Conservation (phyloP, 352 stramenopile genomes). For the Phytophthora rubi region DNA sequence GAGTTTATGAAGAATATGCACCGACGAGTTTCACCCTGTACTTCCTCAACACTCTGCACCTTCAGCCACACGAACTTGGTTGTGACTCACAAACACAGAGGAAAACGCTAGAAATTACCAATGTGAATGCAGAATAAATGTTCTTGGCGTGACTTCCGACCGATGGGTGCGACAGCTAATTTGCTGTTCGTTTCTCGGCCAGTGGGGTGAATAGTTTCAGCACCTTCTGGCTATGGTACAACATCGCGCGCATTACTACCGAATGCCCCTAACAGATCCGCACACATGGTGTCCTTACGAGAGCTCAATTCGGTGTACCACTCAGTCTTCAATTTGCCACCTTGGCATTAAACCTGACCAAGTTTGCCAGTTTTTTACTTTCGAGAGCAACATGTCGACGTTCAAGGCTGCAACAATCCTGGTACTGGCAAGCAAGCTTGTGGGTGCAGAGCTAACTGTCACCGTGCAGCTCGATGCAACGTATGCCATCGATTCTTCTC, state of each 20-base stretch:
- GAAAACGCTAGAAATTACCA: too few relatives aligned
- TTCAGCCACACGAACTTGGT: too few relatives aligned
- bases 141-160: too few relatives aligned
- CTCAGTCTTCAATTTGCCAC: background rate
- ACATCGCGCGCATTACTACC: background rate
- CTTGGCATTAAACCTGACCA: background rate
- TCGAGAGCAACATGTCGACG: background rate
- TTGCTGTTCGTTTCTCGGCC: too few relatives aligned
- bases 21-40: too few relatives aligned
- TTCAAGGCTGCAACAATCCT: background rate
- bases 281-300: background rate
- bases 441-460: slow-evolving; percentile 5
- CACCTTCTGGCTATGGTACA: background rate
- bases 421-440: slow-evolving; percentile 1
- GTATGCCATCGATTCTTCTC: slow-evolving; percentile 39
- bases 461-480: slow-evolving; percentile 42
- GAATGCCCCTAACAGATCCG: background rate
- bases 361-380: background rate
- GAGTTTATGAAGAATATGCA: too few relatives aligned
- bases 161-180: too few relatives aligned
- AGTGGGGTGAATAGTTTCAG: too few relatives aligned
- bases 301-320: background rate
- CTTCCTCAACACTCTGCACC: too few relatives aligned
- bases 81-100: too few relatives aligned
- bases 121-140: too few relatives aligned